These are phyloP conservation scores for Fistulifera solaris DNA, from an alignment of 108 stramenopile genomes.

Conservation along the genomic window DNA sequence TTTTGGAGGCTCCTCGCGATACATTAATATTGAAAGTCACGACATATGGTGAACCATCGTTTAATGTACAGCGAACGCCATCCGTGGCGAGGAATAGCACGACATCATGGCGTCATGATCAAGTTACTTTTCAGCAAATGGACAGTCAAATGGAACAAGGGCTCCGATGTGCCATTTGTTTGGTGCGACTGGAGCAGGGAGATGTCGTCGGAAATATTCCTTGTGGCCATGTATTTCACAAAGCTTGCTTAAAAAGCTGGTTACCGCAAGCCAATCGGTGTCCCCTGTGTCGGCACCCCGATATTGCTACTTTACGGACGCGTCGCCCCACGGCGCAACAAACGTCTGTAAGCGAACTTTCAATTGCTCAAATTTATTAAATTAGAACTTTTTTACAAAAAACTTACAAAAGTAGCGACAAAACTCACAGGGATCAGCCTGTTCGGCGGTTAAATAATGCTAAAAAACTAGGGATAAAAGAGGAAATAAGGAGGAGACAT, in stretches of 20 bases:
- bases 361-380: too few species aligned
- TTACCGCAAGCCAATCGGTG: neutral
- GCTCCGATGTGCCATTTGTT: constrained; percentile 4
- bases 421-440: too few species aligned
- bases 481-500: too few species aligned
- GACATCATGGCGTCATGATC: neutral
- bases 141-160: neutral
- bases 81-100: neutral
- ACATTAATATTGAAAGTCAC: neutral
- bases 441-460: too few species aligned
- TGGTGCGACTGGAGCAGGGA: neutral
- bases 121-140: neutral
- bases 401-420: too few species aligned
- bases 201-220: constrained; percentile 1
- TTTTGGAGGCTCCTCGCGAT: neutral
- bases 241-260: constrained; percentile 5
- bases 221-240: constrained; percentile 5
- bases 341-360: too few species aligned
- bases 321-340: too few species aligned
- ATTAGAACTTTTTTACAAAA: too few species aligned
- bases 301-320: neutral
- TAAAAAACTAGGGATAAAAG: too few species aligned
- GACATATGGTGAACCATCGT: neutral
- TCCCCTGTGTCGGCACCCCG: constrained; percentile 2
- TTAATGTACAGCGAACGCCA: neutral